Evolutionary conservation across 257 asterid species (phyloP), one percentile per base, ranked within the genome.

Genomic region (Paulownia fortunei): DNA sequence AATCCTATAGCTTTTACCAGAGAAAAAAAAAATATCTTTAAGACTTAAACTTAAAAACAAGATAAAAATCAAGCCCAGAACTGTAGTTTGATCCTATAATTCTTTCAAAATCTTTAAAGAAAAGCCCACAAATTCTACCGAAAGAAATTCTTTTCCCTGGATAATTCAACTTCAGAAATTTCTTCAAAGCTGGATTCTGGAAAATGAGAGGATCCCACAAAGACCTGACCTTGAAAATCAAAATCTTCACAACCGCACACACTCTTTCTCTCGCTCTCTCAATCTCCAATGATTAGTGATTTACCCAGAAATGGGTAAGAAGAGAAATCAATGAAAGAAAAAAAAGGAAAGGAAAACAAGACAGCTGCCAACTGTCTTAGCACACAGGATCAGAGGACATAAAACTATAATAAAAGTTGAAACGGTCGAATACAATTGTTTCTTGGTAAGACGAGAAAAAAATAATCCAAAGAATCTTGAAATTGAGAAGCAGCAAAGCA

Each of bases 361-460:
- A 72, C 80, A 64, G 72, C 5, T 66, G 65, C 42, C 51, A 60
- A 79, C 80, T 76, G 83, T 65, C 44, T 61, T 77, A 62, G 51
- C 58, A 21, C 34, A 24, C 19, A 68, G 39, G 76, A 76, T 69
- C 72, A 46, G 59, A 69, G 60, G 41, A 79, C 42, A 42, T 32
- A 42, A 61, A 64, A 51, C 62, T 18, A 64, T 36, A 61, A 44
- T 23, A 26, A 60, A 80, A 61, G 77, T 59, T 69, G 76, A 82
- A 85, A 84, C 82, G 86, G 91, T 85, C 75, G 86, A 80, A 39
- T 79, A 23, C 15, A 59, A 34, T 72, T 47, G 55, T 54, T 73
- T 47, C 24, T 8, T 44, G 67, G 23, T 15, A 60, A 70, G 72
- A 39, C 16, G 67, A 39, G 30, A 37, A 26, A 72, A 76, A 58